A percentile compares a stretch with the other conserved stretches of the same genome.
These are phyloP conservation scores for Lomentospora prolificans DNA, from an alignment of 2,329 filamentous ascomycete genomes.

Conservation along the genomic window DNA sequence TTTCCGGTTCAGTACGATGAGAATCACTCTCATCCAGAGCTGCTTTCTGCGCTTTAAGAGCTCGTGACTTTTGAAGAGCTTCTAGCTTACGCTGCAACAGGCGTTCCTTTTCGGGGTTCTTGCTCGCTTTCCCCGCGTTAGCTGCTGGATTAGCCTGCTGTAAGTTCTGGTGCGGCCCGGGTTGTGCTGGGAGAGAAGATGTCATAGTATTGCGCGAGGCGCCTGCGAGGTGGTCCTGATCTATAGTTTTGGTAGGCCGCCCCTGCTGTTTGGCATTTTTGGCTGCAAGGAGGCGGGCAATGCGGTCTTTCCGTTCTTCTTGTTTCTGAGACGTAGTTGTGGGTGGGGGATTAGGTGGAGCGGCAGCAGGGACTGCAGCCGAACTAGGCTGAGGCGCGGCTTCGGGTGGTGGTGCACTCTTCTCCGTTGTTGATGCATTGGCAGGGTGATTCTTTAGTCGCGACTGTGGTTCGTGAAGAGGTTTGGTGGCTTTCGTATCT, in stretches of 20 bases:
- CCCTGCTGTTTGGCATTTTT: conserved; percentile 47
- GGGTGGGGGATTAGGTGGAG: not conserved
- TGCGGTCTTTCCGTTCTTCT: conserved; percentile 64
- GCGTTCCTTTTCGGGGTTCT: conserved; percentile 58
- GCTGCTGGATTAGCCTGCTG: not conserved
- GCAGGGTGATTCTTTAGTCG: not conserved
- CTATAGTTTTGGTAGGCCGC: conserved; percentile 10
- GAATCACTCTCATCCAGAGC: conserved; percentile 15
- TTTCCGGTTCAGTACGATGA: not conserved
- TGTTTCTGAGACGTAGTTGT: conserved; percentile 21
- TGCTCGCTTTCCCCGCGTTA: conserved; percentile 3
- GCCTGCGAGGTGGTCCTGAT: not conserved
- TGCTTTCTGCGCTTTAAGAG: conserved; percentile 29
- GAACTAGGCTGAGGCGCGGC: not conserved
- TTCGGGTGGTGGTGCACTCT: not conserved
- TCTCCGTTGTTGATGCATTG: not conserved
- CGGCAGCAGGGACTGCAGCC: not conserved
- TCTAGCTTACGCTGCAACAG: conserved; percentile 71
- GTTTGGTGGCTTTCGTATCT: conserved; percentile 23
- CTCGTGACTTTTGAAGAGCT: conserved; percentile 52
- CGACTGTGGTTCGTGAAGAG: not conserved
- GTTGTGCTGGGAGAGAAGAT: not conserved
- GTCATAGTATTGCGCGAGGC: not conserved
- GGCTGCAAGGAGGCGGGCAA: conserved; percentile 65
- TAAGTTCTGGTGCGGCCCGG: not conserved